Evolutionary conservation across 495 filamentous ascomycete genomes (phyloP).

Genomic region (Daldinia loculata): DNA sequence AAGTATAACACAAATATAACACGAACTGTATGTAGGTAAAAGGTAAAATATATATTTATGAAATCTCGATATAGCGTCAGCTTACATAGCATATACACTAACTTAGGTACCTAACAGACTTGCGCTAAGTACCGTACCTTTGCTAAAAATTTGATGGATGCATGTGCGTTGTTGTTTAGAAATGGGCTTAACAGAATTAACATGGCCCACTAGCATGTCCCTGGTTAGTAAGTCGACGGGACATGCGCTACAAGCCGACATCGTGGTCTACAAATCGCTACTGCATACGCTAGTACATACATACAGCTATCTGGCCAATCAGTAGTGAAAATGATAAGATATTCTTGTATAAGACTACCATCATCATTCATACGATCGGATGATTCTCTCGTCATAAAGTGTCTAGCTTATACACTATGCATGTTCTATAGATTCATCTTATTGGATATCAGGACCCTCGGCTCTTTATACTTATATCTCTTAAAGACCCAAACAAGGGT

Average conservation of each 20-base stretch:
- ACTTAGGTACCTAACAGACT: too few species aligned
- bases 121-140: conserved; percentile 5
- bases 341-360: neutral
- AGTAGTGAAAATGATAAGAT: conserved; percentile 21
- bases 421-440: neutral
- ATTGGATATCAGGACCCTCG: conserved; percentile 8
- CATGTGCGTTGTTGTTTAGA: conserved; percentile 4
- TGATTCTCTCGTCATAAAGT: conserved; percentile 31
- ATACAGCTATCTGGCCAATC: conserved; percentile 18
- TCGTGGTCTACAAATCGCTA: neutral
- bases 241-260: neutral
- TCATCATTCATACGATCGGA: conserved; percentile 31
- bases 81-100: neutral
- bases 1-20: neutral
- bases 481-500: too few species aligned
- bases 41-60: neutral
- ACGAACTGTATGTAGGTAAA: neutral
- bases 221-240: neutral
- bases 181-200: neutral
- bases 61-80: neutral
- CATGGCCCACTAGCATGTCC: neutral
- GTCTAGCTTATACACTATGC: conserved; percentile 11
- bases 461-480: neutral
- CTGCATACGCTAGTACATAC: neutral
- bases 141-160: conserved; percentile 4